phyloP scores from a whole-genome alignment of 139 green algal species.

The Closterium sp. region DNA sequence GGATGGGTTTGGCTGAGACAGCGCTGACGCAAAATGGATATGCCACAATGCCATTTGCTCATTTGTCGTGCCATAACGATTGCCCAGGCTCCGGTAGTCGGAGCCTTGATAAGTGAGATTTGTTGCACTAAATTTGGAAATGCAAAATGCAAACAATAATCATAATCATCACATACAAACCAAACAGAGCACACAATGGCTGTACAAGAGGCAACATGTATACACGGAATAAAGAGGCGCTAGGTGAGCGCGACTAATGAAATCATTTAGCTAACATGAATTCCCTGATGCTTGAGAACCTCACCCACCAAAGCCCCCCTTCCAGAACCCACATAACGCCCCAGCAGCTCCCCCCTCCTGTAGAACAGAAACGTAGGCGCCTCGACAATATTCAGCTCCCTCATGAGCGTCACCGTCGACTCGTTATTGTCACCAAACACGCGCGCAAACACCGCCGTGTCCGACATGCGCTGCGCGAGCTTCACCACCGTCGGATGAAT shows the following conservation, averaged over 20 bases:
- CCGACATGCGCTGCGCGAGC: slow-evolving; percentile 21
- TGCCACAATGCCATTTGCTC: not conserved
- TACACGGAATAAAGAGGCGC: not conserved
- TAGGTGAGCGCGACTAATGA: not conserved
- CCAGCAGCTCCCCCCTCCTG: slow-evolving; percentile 6
- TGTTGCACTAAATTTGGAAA: not conserved
- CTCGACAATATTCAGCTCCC: slow-evolving; percentile 9
- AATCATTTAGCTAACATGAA: not conserved
- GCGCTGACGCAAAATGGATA: not conserved
- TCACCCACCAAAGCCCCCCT: slow-evolving; percentile 25
- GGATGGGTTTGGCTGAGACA: not conserved
- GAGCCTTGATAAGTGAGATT: too few species aligned
- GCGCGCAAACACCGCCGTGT: slow-evolving; percentile 14
- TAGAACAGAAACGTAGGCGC: slow-evolving; percentile 46
- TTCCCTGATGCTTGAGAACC: slow-evolving; percentile 27
- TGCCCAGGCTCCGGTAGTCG: too few species aligned
- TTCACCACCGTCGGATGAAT: slow-evolving; percentile 34
- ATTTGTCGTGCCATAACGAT: not conserved
- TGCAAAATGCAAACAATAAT: not conserved
- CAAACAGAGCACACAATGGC: not conserved
- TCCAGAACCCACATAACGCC: slow-evolving; percentile 34
- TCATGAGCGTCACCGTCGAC: not conserved
- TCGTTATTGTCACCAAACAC: slow-evolving; percentile 34
- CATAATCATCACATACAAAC: not conserved
- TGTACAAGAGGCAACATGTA: not conserved